Base-by-base conservation (phyloP, 768 basidiomycete species). In the Mycena alexandri region DNA sequence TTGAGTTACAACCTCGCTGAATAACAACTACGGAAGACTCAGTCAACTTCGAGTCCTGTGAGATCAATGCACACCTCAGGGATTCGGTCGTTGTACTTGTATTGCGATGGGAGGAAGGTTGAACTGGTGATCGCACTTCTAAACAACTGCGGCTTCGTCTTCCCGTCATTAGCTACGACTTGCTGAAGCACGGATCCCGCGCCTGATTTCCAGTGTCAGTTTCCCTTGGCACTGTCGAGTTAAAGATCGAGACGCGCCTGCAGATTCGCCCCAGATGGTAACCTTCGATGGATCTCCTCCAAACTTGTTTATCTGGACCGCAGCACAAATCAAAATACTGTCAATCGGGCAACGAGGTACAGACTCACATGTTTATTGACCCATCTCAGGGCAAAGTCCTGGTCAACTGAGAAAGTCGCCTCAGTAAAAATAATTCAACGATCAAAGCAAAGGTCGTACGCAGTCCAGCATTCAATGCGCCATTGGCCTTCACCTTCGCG, bases 111-210 rank as follows among this genome's bases (percentile, higher is more conserved):
- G 7, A 78, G 54, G 67, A 63, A 80, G 4, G 71, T 41, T 6
- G 79, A 80, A 52, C 79, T 79, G 2, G 75, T 66, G 2, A 80
- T 80, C 1, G 69, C 78, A 17, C 68, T 77, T 52, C 72, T 69
- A 71, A 80, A 80, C 9, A 79, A 69, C 6, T 73, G 76, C 0
- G 79, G 79, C n/a, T 74, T 61, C 3, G 79, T 80, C 36, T 77
- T 69, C 0, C 79, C 78, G 16, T 69, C 70, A 21, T 79, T 54
- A 3, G 79, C 79, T 6, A 79, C 63, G 17, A 80, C 61, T 14
- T 80, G 79, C 29, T 80, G 79, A 5, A 80, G 56, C 17, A 80
- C 78, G 19, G 79, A 80, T 11, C 79, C 79, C 2, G 72, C 79
- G 17, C 79, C 79, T 72, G 48, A 14, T 19, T 48, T 46, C 7